Conservation (phyloP, 2,329 filamentous ascomycete genomes). For the Bimuria novae-zelandiae region DNA sequence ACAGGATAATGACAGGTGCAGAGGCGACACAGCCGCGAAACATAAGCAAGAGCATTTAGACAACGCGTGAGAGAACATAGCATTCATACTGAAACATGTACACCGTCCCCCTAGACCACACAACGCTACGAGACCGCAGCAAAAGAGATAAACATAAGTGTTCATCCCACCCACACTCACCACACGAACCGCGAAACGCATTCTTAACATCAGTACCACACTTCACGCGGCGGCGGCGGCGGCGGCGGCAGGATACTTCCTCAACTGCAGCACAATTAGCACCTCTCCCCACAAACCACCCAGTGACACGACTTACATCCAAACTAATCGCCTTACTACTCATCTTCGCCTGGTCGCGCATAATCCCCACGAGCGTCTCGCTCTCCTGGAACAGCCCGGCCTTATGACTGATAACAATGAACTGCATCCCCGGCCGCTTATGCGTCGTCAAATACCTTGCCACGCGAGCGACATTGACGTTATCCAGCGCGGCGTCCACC, state of each 20-base stretch:
- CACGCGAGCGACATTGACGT: slow-evolving; percentile 94
- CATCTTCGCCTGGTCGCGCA: slow-evolving; percentile 92
- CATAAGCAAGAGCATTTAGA: no score
- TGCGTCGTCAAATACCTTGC: slow-evolving; percentile 96
- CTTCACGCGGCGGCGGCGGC: slow-evolving; percentile 2
- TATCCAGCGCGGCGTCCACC: slow-evolving; percentile 96
- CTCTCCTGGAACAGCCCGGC: slow-evolving; percentile 94
- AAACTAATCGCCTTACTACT: slow-evolving; percentile 88
- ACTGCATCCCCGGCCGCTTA: slow-evolving; percentile 96
- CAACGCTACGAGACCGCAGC: no score
- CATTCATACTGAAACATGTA: no score
- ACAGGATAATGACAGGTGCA: no score
- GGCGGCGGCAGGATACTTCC: slow-evolving; percentile 30
- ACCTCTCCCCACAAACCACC: not conserved
- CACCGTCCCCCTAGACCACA: no score
- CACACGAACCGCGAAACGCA: not conserved
- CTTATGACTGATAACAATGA: slow-evolving; percentile 97
- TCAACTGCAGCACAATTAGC: slow-evolving; percentile 25
- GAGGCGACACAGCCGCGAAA: no score
- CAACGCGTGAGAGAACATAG: no score
- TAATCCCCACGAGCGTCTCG: slow-evolving; percentile 93
- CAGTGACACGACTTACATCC: slow-evolving; percentile 71
- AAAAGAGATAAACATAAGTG: no score
- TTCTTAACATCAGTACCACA: not conserved
- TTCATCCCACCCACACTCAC: not conserved